Evolutionary conservation across 495 filamentous ascomycete species (phyloP), one percentile per base, ranked within the genome.

Genomic region (Hyaloscypha bicolor): DNA sequence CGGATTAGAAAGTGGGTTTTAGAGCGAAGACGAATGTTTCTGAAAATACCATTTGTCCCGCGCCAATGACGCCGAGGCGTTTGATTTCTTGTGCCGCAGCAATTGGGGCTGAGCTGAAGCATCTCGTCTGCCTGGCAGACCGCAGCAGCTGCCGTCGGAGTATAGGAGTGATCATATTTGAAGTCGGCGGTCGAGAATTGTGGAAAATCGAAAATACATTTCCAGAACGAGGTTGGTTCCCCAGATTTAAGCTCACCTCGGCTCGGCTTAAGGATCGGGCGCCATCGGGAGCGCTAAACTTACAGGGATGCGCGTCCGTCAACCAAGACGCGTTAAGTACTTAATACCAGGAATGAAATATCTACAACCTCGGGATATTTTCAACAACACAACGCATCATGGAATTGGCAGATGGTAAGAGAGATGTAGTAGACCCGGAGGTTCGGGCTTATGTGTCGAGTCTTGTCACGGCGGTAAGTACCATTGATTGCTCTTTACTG

Each of bases 381-480:
- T 8, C 56, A 53, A 9, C 35, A 21, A 59, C 57, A 60, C 22
- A 53, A 32, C 21, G 71, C 77, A 74, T 48, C 39, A 86, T 85
- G 83, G 82, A 86, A 73, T 75, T 81, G 65, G 73, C 74, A 67
- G 81, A 86, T 57, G 79, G 72, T 73, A 79, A 68, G 69, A 82
- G 71, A 70, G 84, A 85, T 74, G 80, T 87, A 55, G 86, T 95
- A 37, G 93, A 97, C 75, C 92, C 92, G 66, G 91, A 97, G 76
- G 93, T 96, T 71, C 89, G 93, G 70, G 92, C 92, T 32, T 89
- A 97, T 80, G 88, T 98, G 72, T 93, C 91, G 79, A 94, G 91
- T 79, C 86, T 98, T 62, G 92, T 96, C 64, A 91, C 91, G 67
- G 94, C 94, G 65, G 93, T 97, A 85, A 75, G 91, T 89, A 11